Evolutionary conservation across 2,329 filamentous ascomycete genomes (phyloP).

Genomic region (Dactylella cylindrospora): DNA sequence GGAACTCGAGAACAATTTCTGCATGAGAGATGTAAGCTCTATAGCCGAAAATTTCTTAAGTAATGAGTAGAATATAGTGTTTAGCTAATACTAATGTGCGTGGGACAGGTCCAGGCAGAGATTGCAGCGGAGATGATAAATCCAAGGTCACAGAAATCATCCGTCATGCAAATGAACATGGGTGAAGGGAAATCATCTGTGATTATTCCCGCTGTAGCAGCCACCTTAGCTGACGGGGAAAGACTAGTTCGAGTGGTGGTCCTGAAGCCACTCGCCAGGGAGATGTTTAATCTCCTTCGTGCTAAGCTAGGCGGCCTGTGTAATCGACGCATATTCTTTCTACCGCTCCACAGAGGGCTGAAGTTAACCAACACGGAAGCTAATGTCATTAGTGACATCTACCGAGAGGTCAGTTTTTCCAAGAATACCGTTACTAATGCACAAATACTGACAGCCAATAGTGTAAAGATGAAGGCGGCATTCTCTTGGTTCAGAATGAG

Average conservation of each 20-base stretch:
- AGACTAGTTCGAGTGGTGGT: conserved; percentile 63
- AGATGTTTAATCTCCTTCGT: conserved; percentile 63
- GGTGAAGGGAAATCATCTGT: conserved; percentile 70
- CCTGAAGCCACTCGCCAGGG: conserved; percentile 62
- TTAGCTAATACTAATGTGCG: not conserved
- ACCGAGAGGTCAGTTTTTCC: conserved; percentile 46
- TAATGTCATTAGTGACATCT: conserved; percentile 52
- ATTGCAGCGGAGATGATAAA: conserved; percentile 62
- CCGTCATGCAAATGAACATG: conserved; percentile 70
- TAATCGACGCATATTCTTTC: conserved; percentile 58
- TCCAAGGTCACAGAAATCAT: conserved; percentile 54
- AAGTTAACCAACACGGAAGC: conserved; percentile 51
- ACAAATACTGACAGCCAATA: conserved; percentile 43
- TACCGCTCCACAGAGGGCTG: conserved; percentile 63
- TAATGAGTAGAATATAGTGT: no score
- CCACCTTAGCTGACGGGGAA: conserved; percentile 57
- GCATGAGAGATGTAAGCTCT: conserved; percentile 57
- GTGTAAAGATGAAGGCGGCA: conserved; percentile 58
- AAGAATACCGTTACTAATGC: not conserved
- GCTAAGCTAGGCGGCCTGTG: conserved; percentile 61
- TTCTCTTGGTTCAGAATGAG: conserved; percentile 66
- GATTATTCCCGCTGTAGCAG: conserved; percentile 66
- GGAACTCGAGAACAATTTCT: conserved; percentile 65
- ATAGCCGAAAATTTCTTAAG: not conserved
- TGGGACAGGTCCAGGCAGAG: conserved; percentile 59